Evolutionary conservation across 2,329 filamentous ascomycete species (phyloP), one percentile per base, ranked within the genome.

Genomic region (Onygenales sp.): DNA sequence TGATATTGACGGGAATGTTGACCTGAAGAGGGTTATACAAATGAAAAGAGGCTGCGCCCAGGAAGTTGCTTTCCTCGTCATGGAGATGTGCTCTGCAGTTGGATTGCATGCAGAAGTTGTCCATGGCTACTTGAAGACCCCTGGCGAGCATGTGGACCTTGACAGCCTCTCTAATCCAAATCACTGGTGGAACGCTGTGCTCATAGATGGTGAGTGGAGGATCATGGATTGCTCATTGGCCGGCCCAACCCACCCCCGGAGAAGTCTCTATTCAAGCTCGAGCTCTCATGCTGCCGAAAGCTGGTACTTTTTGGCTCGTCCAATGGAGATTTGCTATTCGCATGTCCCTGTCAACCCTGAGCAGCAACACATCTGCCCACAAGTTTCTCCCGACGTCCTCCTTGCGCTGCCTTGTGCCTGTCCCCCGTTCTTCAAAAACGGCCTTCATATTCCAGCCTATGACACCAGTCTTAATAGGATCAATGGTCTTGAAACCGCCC

Each of bases 171-270:
- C 89, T n/a, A 83, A 85, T 33, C 80, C 92, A 0, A 98, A 98
- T 64, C 93, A 98, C 71, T 97, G 87, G 84, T 98, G 93, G 93
- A 98, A 98, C 62, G 85, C 89, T 0, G 89, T 97, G 14, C 74
- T 96, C 38, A 84, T 96, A 7, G 93, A 98, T 68, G 86, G 87
- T 21, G 90, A 96, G 71, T 98, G 93, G 93, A 86, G 93, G 50
- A 87, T 97, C 59, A 89, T 98, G 75, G 93, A 98, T 69, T 93
- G 89, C 67, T 94, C 89, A 38, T 77, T 98, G 47, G 90, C 93
- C 3, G 91, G 86, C 58, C 91, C 92, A 10, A 95, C 92, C 0
- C 89, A 97, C 63, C 92, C 93, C 8, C 84, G 82, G 54, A 82
- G 94, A 47, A 77, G 75, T 13, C 75, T 83, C 35, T 97, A 94